Evolutionary conservation across 345 rosid species (phyloP).

Genomic region (Eucalyptus virginea): DNA sequence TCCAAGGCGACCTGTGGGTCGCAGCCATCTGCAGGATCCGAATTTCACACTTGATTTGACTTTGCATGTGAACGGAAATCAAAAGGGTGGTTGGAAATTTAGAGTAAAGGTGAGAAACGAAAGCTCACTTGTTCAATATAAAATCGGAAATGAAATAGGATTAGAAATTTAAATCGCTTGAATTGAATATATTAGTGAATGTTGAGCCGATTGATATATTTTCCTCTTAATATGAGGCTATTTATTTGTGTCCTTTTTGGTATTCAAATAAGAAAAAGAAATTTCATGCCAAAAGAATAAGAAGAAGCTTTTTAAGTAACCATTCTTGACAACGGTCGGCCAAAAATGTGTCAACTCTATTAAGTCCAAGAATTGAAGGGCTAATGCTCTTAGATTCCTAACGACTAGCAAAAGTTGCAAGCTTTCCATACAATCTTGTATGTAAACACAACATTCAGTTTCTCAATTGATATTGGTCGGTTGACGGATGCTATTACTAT

Average conservation of each 20-base stretch:
- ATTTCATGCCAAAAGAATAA: too few relatives aligned
- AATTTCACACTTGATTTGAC: not conserved
- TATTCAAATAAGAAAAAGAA: not conserved
- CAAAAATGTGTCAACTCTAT: too few relatives aligned
- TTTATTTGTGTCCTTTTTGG: not conserved
- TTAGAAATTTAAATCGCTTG: not conserved
- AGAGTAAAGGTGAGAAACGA: not conserved
- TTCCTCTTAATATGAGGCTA: not conserved
- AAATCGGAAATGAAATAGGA: too few relatives aligned
- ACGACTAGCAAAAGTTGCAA: not conserved
- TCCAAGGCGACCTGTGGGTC: not conserved
- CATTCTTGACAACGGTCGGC: too few relatives aligned
- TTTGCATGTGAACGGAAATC: not conserved
- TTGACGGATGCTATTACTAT: too few relatives aligned
- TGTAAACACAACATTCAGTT: not conserved
- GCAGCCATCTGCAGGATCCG: too few relatives aligned
- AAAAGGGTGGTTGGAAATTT: not conserved
- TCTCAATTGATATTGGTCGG: too few relatives aligned
- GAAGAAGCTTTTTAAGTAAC: not conserved
- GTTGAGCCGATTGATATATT: not conserved
- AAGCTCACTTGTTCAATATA: not conserved
- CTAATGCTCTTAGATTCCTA: too few relatives aligned
- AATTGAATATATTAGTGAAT: too few relatives aligned
- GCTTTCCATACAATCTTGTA: not conserved
- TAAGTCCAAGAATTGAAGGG: too few relatives aligned